These are phyloP conservation scores for Wilcoxina mikolae DNA, from an alignment of 495 filamentous ascomycete genomes.

Conservation along the genomic window DNA sequence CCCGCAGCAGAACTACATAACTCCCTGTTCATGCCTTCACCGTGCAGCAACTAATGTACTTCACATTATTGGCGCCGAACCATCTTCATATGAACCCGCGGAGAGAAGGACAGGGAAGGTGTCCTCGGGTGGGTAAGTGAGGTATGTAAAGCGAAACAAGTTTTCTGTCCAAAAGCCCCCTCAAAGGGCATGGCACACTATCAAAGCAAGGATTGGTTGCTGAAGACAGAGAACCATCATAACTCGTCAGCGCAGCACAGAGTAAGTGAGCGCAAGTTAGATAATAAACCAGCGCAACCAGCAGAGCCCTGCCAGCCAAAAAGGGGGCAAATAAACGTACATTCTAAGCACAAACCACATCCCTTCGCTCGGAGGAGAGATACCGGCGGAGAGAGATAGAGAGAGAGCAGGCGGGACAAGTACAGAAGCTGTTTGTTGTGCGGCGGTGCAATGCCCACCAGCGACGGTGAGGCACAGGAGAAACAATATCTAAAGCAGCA, in stretches of 20 bases:
- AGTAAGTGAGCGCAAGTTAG: neutral
- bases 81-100: too few species aligned
- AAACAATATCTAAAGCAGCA: neutral
- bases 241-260: too few species aligned
- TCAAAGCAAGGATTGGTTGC: neutral
- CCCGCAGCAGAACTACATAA: neutral
- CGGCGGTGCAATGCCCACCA: neutral
- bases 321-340: neutral
- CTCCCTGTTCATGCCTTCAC: slow-evolving; percentile 2
- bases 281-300: neutral
- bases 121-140: neutral
- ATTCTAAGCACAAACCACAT: neutral
- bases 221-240: neutral
- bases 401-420: too few species aligned
- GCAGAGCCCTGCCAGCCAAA: neutral
- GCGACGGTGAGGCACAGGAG: neutral
- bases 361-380: too few species aligned
- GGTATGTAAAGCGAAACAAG: slow-evolving; percentile 1
- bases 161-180: neutral
- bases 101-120: too few species aligned
- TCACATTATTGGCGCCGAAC: neutral
- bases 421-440: too few species aligned
- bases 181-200: neutral
- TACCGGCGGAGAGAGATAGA: too few species aligned
- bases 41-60: neutral